Base-by-base conservation (phyloP, 2,329 filamentous ascomycete species). In the Botryosphaeria agaves region DNA sequence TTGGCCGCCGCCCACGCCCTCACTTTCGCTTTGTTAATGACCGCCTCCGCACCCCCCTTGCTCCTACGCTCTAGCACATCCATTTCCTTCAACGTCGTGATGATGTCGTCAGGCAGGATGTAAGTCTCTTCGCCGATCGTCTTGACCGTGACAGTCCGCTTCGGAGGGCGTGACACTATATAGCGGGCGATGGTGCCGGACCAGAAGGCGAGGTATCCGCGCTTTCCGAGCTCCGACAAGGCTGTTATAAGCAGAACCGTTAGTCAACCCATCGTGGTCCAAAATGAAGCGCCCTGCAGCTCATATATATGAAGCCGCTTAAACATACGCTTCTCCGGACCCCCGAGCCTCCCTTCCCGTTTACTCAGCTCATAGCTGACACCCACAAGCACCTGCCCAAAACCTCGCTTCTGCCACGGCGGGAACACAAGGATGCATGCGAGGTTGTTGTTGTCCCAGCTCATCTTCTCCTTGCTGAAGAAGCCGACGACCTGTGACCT, bases 391-490 rank as follows among this genome's bases (percentile, higher is more conserved):
- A 95, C 59, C 30, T 82, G 74, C 0, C 89, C 89, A 0, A 95
- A 66, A 1, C 87, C 84, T 40, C 83, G 84, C 38, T 79, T 76
- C 54, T 95, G 87, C 73, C 87, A 95, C 0, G 89, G 89, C 1
- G 89, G 89, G 46, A 95, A 95, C 11, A 95, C 70, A 5, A 95
- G 64, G 42, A 98, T 98, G 49, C 89, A 98, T 1, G 89, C 89
- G 4, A 98, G 66, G 41, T 95, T 98, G 54, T 98, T 95, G 46
- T 87, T 85, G 46, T 98, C 89, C 87, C 89, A 98, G 3, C 83
- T 93, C 64, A 94, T 79, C 52, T 95, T 95, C 54, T 98, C 89
- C 51, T 98, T 95, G 38, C 81, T 91, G 60, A 95, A 98, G 65
- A 95, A 95, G n/a, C 89, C 89, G 1, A 87, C 71, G 18, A 94